These are phyloP conservation scores for Lepidium sativum DNA, from an alignment of 345 rosid genomes.

Conservation along the genomic window DNA sequence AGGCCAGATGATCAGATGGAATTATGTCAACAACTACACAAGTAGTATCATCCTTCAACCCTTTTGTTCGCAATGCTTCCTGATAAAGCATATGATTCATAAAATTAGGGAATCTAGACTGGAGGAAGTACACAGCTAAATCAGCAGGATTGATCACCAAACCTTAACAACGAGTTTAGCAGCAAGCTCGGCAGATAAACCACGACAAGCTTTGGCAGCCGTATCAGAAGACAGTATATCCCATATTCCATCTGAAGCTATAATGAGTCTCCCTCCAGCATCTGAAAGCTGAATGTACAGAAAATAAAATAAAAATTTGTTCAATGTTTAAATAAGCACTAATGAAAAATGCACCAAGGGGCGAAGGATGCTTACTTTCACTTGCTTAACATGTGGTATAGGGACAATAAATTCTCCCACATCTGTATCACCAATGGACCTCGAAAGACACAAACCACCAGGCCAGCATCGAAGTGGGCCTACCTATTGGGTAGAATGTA, in stretches of 20 bases:
- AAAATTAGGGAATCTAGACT: neutral
- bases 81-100: constrained; percentile 21
- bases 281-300: constrained; percentile 53
- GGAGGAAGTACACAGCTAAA: neutral
- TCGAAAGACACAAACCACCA: constrained; percentile 96
- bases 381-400: constrained; percentile 98
- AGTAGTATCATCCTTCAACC: constrained; percentile 97
- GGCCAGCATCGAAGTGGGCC: constrained; percentile 99
- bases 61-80: constrained; percentile 97
- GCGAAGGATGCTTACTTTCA: constrained; percentile 50
- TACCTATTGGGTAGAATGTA: constrained; percentile 38
- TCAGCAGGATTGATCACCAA: neutral
- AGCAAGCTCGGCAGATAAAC: constrained; percentile 94
- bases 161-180: constrained; percentile 98
- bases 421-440: constrained; percentile 98
- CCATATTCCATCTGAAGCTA: constrained; percentile 99
- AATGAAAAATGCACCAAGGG: neutral
- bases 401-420: constrained; percentile 99
- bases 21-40: constrained; percentile 97
- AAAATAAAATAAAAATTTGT: neutral
- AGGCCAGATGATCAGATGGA: constrained; percentile 69
- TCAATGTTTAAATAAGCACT: constrained; percentile 1
- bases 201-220: constrained; percentile 95
- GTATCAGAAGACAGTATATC: constrained; percentile 83
- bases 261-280: constrained; percentile 94